phyloP scores from a whole-genome alignment of 768 basidiomycete genomes.

The Fibroporia radiculosa region DNA sequence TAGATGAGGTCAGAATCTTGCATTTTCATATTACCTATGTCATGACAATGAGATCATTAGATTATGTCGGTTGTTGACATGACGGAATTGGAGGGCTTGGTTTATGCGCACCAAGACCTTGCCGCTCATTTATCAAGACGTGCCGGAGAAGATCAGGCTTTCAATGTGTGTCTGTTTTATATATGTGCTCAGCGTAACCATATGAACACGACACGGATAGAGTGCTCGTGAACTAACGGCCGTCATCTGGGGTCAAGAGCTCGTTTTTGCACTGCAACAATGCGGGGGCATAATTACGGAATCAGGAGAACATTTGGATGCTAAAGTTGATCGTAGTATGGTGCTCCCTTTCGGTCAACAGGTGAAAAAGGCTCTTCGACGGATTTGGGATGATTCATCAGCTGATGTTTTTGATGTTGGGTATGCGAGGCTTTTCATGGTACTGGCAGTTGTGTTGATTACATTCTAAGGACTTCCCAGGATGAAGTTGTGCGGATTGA shows the following conservation, averaged over 20 bases:
- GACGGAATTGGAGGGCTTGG: conserved; percentile 48
- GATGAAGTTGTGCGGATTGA: conserved; percentile 68
- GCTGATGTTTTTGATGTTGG: conserved; percentile 78
- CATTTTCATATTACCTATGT: neutral
- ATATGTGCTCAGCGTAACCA: neutral
- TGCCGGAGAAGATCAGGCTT: conserved; percentile 73
- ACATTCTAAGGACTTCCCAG: conserved; percentile 42
- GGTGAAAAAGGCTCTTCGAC: conserved; percentile 56
- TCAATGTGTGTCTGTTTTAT: conserved; percentile 46
- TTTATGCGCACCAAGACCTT: conserved; percentile 58
- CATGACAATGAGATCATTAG: conserved; percentile 24
- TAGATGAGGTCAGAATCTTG: conserved; percentile 57
- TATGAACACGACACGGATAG: no score
- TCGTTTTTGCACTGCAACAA: conserved; percentile 61
- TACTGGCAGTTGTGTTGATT: neutral
- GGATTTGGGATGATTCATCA: conserved; percentile 64
- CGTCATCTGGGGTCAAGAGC: conserved; percentile 75
- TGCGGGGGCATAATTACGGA: conserved; percentile 43
- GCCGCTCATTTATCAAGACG: conserved; percentile 60
- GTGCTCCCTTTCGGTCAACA: conserved; percentile 44
- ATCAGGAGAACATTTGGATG: conserved; percentile 28
- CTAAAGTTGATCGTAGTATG: conserved; percentile 23
- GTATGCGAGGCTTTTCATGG: conserved; percentile 37
- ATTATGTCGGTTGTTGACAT: conserved; percentile 43
- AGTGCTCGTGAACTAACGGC: conserved; percentile 79